Base-by-base conservation (phyloP, 768 basidiomycete species). In the Suillus hirtellus region DNA sequence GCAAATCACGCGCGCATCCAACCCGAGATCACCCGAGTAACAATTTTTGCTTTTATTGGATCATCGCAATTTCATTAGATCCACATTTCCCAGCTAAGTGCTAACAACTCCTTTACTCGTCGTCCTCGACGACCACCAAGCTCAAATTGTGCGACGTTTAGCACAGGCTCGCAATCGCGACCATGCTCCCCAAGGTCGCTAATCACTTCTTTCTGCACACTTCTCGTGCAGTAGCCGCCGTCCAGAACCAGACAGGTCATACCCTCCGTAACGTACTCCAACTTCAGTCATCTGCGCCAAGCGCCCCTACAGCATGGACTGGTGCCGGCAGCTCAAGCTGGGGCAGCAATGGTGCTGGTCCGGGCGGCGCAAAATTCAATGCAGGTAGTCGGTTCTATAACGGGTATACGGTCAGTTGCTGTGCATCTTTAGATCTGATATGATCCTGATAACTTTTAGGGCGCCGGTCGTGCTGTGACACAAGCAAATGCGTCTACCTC, bases 151-250 rank as follows among this genome's bases (percentile, higher is more conserved):
- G 58, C 19, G 35, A 68, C 38, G 17, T 8, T 61, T 35, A 63
- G 19, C 63, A 12, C 44, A 2, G 60, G 11, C 43, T 46, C 55
- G 58, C 63, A 66, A 58, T 65, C 42, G 65, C 67, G 59, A 70
- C 68, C 24, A 94, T 94, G 92, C 79, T 95, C 71, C 92, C 92
- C 59, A 92, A 92, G 76, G 88, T 90, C 77, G 88, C 90, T 37
- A 89, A 87, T n/a, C 86, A 89, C 59, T 80, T 94, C 60, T 77
- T 94, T 40, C 85, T 92, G 65, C 87, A 88, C 66, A 90, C 89
- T 0, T 83, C 88, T 15, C 88, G 92, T 70, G 90, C 89, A 17
- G 92, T 87, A 54, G 86, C 89, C 0, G 85, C 87, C 55, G 88
- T 89, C 62, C 90, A 93, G 68, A 86, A 87, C 65, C 90, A 90